Conservation (phyloP, 1,139 yeast genomes). For the Saccharomycopsis hybrid region DNA sequence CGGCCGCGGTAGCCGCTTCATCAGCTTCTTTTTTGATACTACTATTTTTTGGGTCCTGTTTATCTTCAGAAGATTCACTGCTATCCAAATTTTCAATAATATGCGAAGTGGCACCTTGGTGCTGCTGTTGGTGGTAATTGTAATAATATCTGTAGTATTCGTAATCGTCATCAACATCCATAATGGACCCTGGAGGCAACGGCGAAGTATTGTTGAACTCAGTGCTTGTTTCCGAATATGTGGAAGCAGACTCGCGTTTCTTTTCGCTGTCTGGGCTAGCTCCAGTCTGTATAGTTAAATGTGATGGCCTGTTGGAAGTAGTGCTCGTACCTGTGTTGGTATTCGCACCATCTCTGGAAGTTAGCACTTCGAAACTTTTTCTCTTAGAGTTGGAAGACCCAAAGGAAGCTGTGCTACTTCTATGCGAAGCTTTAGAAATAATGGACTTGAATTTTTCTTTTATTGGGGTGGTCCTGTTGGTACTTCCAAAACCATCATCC, state of each 20-base stretch:
- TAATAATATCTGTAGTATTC: conserved; percentile 21
- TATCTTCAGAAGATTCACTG: conserved; percentile 11
- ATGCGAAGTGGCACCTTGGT: conserved; percentile 18
- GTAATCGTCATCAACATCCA: conserved; percentile 21
- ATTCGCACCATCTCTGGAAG: conserved; percentile 4
- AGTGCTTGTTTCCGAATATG: conserved; percentile 16
- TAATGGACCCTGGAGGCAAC: conserved; percentile 15
- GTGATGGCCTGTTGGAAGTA: conserved; percentile 1
- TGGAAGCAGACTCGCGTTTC: conserved; percentile 9
- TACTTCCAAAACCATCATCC: too few relatives aligned
- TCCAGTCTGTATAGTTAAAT: conserved; percentile 3
- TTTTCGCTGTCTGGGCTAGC: conserved; percentile 1
- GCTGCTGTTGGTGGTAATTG: conserved; percentile 21
- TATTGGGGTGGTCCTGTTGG: conserved; percentile 16
- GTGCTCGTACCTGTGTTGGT: not conserved
- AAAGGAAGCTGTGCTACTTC: conserved; percentile 15
- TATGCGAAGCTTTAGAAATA: conserved; percentile 18
- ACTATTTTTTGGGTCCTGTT: not conserved
- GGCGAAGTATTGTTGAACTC: conserved; percentile 15
- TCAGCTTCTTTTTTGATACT: not conserved
- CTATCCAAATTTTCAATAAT: conserved; percentile 20
- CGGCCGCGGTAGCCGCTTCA: not conserved
- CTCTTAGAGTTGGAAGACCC: conserved; percentile 9
- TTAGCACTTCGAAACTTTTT: conserved; percentile 18
- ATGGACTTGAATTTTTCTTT: conserved; percentile 19